Evolutionary conservation across 306 rosid genomes (phyloP), one percentile per base, ranked within the genome.

Genomic region (Leucaena leucocephala): DNA sequence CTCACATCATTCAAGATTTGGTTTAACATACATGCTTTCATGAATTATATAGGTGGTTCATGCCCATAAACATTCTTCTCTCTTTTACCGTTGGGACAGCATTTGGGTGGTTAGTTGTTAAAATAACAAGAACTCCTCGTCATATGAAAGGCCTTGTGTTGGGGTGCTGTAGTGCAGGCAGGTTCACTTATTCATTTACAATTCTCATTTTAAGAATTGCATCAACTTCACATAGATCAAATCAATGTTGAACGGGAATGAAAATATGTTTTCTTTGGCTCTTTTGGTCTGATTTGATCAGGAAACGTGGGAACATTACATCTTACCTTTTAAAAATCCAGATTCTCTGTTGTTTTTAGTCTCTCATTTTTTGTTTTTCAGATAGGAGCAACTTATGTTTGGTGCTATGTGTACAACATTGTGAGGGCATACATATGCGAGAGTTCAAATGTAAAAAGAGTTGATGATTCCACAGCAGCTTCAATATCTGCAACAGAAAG

Each of bases 141-240:
- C 79, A 71, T 75, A 82, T 86, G 0, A 80, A 62, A 35, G 85
- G 87, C 63, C 72, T 83, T 36, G 83, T 78, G 2, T 65, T 86
- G 74, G 89, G 84, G 2, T 83, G 82, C n/a, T 86, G 89, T 66
- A 67, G 85, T 61, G 75, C 81, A 66, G 89, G 89, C 38, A 75
- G 1, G 75, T 71, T 79, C 46, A 70, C 49, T 45, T 77, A 36
- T 42, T 15, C 5, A 58, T 36, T 68, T 69, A 14, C 40, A 6
- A 36, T 15, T 42, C 11, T 39, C 46, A 34, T 6, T 11, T 35
- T 17, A 63, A 22, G 15, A 22, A 72, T 62, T 49, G 4, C 4
- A 45, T 68, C 45, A 69, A 66, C 71, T 39, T 66, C 34, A 66
- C 58, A 27, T 55, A 2, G 55, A 11, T 52, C 43, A 65, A 73